These are phyloP conservation scores for Darksidea phi DNA, from an alignment of 495 filamentous ascomycete species.

Conservation along the genomic window DNA sequence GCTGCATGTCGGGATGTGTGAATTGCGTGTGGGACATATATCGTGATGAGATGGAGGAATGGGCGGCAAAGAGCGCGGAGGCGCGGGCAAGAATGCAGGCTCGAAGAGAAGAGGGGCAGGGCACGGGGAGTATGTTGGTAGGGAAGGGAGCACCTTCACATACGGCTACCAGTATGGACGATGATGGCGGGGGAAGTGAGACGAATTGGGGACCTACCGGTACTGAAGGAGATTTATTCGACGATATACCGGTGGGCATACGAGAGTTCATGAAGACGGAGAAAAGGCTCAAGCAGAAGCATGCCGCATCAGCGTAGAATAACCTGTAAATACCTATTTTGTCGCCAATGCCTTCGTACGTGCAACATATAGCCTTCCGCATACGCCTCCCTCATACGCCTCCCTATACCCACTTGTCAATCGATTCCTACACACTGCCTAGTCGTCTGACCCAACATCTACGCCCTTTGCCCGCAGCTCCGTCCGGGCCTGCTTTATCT, in stretches of 20 bases:
- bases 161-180: slow-evolving; percentile 66
- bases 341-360: too few species aligned
- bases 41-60: slow-evolving; percentile 86
- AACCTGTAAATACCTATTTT: neutral
- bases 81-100: slow-evolving; percentile 51
- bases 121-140: slow-evolving; percentile 42
- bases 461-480: slow-evolving; percentile 69
- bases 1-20: slow-evolving; percentile 98
- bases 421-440: too few species aligned
- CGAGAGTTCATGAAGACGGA: slow-evolving; percentile 96
- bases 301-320: slow-evolving; percentile 37
- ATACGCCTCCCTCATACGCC: neutral
- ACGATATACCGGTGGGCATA: slow-evolving; percentile 85
- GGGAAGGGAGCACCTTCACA: slow-evolving; percentile 39
- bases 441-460: slow-evolving; percentile 59
- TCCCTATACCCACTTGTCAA: too few species aligned
- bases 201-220: slow-evolving; percentile 60
- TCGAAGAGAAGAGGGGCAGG: slow-evolving; percentile 42
- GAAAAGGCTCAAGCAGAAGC: slow-evolving; percentile 81
- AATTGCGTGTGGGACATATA: slow-evolving; percentile 96
- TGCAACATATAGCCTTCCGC: too few species aligned
- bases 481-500: slow-evolving; percentile 67
- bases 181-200: slow-evolving; percentile 74
- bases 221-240: slow-evolving; percentile 64
- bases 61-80: slow-evolving; percentile 61